Evolutionary conservation across 768 basidiomycete species (phyloP).

Genomic region (Pluteus cervinus): DNA sequence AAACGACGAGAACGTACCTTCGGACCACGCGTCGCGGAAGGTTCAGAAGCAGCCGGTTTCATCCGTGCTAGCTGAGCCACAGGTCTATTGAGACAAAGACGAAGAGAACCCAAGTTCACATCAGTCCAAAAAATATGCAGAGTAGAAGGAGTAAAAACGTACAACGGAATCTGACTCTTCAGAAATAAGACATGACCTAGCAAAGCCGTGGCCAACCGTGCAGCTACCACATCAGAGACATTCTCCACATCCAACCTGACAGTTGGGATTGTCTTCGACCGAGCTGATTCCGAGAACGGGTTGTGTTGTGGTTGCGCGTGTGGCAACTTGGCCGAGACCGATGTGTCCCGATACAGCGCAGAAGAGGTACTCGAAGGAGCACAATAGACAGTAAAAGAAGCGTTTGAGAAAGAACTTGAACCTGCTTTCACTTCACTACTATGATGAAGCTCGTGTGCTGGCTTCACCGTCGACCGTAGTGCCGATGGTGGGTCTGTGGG

Average conservation of each 20-base stretch:
- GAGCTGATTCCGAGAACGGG: too few species aligned
- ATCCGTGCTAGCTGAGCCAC: slow-evolving; percentile 58
- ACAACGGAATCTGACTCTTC: slow-evolving; percentile 79
- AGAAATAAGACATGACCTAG: slow-evolving; percentile 70
- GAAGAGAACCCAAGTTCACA: neutral
- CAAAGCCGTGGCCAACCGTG: slow-evolving; percentile 54
- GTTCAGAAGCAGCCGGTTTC: slow-evolving; percentile 31
- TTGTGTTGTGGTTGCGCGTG: too few species aligned
- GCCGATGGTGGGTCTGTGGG: too few species aligned
- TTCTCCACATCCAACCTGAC: slow-evolving; percentile 42
- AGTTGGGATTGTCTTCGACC: slow-evolving; percentile 28
- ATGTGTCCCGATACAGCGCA: too few species aligned
- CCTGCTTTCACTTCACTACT: too few species aligned
- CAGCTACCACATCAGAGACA: slow-evolving; percentile 56
- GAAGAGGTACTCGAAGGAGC: too few species aligned
- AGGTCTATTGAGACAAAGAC: slow-evolving; percentile 36
- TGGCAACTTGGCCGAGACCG: too few species aligned
- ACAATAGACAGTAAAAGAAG: too few species aligned
- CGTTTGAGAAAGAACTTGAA: too few species aligned
- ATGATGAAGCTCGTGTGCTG: too few species aligned
- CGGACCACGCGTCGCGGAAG: neutral
- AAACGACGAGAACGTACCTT: neutral
- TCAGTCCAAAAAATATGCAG: neutral
- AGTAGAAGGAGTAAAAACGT: slow-evolving; percentile 21
- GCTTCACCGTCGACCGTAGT: too few species aligned